These are phyloP conservation scores for Thinopyrum elongatum DNA, from an alignment of 176 grass and related monocot species.

Conservation along the genomic window DNA sequence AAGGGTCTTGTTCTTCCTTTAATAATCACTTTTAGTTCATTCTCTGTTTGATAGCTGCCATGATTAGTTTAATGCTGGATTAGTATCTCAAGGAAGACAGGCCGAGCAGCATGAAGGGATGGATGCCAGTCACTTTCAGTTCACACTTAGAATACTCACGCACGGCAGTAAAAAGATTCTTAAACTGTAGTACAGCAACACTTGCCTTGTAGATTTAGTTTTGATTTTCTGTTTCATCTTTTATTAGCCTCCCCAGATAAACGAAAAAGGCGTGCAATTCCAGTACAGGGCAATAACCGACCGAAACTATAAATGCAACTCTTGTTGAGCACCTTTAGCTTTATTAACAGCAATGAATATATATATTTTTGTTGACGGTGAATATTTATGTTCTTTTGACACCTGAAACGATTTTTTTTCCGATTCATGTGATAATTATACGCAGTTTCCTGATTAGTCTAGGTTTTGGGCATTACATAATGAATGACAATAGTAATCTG, in stretches of 20 bases:
- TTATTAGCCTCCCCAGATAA: constrained; percentile 18
- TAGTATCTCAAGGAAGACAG: constrained; percentile 37
- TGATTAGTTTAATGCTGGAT: constrained; percentile 37
- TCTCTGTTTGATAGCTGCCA: constrained; percentile 46
- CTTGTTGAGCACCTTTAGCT: constrained; percentile 2
- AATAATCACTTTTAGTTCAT: constrained; percentile 26
- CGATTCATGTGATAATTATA: not conserved
- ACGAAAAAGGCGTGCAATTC: not conserved
- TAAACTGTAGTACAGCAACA: constrained; percentile 26
- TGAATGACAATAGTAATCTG: not conserved
- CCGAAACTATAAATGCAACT: not conserved
- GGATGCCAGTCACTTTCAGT: constrained; percentile 34
- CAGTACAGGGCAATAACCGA: not conserved
- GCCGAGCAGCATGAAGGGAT: constrained; percentile 19
- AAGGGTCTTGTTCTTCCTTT: constrained; percentile 18
- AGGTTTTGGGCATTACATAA: constrained; percentile 16
- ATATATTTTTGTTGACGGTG: constrained; percentile 9
- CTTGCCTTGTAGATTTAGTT: constrained; percentile 3
- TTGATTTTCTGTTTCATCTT: constrained; percentile 12
- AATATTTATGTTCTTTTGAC: not conserved
- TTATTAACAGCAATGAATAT: constrained; percentile 1
- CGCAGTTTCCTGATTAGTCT: not conserved
- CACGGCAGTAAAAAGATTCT: constrained; percentile 49
- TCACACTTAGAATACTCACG: constrained; percentile 46
- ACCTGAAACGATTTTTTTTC: constrained; percentile 4